These are phyloP conservation scores for Scopulariopsis brevicaulis DNA, from an alignment of 2,329 filamentous ascomycete species.

Conservation along the genomic window DNA sequence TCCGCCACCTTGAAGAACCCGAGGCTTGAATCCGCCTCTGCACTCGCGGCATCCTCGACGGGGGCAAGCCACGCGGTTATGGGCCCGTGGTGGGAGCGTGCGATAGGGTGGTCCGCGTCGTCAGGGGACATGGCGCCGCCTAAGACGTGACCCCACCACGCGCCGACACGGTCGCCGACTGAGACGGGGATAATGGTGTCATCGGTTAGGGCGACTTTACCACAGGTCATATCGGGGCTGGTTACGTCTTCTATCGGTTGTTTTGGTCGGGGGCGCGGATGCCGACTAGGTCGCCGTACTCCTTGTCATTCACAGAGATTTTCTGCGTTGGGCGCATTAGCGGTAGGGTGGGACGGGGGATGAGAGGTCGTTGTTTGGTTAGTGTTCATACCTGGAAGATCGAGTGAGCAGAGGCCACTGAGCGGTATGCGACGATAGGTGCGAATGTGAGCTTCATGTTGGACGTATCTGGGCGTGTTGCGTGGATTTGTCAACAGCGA, in stretches of 20 bases:
- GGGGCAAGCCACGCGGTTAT: conserved; percentile 41
- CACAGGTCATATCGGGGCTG: conserved; percentile 37
- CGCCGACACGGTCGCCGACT: conserved; percentile 37
- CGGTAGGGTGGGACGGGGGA: not conserved
- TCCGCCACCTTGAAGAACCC: conserved; percentile 46
- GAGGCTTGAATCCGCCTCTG: conserved; percentile 17
- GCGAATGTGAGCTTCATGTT: not conserved
- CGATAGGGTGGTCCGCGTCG: conserved; percentile 42
- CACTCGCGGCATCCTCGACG: conserved; percentile 35
- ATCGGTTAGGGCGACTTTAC: conserved; percentile 27
- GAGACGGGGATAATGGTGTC: conserved; percentile 32
- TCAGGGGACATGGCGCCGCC: conserved; percentile 36
- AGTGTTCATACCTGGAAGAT: conserved; percentile 24
- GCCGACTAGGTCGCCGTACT: conserved; percentile 35
- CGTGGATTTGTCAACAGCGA: too few relatives aligned
- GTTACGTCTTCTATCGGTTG: conserved; percentile 37
- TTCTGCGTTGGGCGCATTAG: not conserved
- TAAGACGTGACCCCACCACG: conserved; percentile 41
- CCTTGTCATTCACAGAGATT: conserved; percentile 34
- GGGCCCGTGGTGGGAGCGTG: conserved; percentile 40
- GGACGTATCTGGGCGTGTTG: not conserved
- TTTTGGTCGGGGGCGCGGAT: conserved; percentile 38
- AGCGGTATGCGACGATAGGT: conserved; percentile 7
- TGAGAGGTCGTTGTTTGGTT: not conserved
- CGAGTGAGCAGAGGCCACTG: conserved; percentile 23